phyloP scores from a whole-genome alignment of 768 basidiomycete genomes.

The Termitomyces sp. region DNA sequence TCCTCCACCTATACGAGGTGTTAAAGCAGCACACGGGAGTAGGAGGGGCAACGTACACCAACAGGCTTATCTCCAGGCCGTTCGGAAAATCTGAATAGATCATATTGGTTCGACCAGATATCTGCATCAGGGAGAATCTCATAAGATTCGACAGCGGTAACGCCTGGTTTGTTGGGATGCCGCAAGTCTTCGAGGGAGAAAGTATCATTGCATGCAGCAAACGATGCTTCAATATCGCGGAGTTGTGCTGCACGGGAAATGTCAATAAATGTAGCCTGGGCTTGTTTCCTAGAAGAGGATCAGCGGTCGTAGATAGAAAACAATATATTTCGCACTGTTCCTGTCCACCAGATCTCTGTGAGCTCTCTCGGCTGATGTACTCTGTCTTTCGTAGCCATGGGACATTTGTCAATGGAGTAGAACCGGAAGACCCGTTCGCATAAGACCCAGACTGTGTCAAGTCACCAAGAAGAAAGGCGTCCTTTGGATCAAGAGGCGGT shows the following conservation, averaged over 20 bases:
- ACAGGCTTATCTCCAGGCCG: slow-evolving; percentile 72
- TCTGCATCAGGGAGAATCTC: slow-evolving; percentile 80
- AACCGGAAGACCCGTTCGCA: slow-evolving; percentile 33
- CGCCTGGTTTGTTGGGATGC: slow-evolving; percentile 75
- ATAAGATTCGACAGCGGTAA: slow-evolving; percentile 76
- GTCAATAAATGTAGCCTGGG: slow-evolving; percentile 48
- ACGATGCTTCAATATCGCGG: slow-evolving; percentile 74
- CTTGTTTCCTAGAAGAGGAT: slow-evolving; percentile 37
- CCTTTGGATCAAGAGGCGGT: slow-evolving; percentile 66
- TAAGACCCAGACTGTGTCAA: slow-evolving; percentile 41
- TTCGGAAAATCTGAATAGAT: slow-evolving; percentile 82
- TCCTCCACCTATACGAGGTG: slow-evolving; percentile 52
- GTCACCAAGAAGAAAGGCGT: slow-evolving; percentile 72
- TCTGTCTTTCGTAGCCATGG: slow-evolving; percentile 93
- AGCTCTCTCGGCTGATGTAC: slow-evolving; percentile 65
- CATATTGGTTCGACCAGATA: slow-evolving; percentile 88
- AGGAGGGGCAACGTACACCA: slow-evolving; percentile 44
- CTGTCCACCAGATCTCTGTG: slow-evolving; percentile 34
- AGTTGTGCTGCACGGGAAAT: slow-evolving; percentile 72
- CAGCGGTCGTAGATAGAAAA: background rate
- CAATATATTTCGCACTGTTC: slow-evolving; percentile 46
- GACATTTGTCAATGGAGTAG: slow-evolving; percentile 58
- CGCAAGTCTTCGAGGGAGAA: slow-evolving; percentile 55
- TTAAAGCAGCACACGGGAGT: background rate
- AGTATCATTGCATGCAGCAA: slow-evolving; percentile 52